phyloP scores from a whole-genome alignment of 225 moss, liverwort and hornwort species.

The Lunularia cruciata region DNA sequence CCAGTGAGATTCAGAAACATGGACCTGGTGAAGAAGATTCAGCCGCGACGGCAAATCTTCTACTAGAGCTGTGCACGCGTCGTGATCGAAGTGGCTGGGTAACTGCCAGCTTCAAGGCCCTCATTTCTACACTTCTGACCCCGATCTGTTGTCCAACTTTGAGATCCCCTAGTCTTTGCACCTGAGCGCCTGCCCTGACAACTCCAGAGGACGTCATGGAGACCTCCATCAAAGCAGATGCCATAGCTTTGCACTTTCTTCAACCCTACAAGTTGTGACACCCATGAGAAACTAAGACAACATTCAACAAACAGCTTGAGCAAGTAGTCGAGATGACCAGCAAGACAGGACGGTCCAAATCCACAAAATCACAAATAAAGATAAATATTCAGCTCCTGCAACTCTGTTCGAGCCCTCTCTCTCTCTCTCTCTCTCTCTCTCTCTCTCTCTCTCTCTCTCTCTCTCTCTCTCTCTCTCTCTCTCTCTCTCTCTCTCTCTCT shows the following conservation, averaged over 20 bases:
- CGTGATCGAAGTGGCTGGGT: conserved; percentile 10
- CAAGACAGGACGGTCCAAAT: no score
- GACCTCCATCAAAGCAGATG: conserved; percentile 26
- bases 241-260: conserved; percentile 33
- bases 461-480: no score
- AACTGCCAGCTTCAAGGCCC: conserved; percentile 22
- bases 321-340: no score
- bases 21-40: conserved; percentile 32
- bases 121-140: conserved; percentile 19
- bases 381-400: no score
- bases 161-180: conserved; percentile 17
- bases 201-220: conserved; percentile 18
- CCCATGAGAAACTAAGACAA: neutral
- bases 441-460: no score
- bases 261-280: neutral
- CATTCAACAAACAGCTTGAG: no score
- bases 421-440: no score
- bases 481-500: no score
- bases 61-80: neutral
- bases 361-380: no score
- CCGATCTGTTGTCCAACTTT: conserved; percentile 34
- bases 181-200: conserved; percentile 18
- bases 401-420: no score
- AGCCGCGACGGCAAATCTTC: conserved; percentile 16
- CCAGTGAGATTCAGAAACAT: neutral